A percentile compares a stretch with the other conserved stretches of the same genome.
These are phyloP conservation scores for Globisporangium megalacanthum DNA, from an alignment of 352 stramenopile species.

Conservation along the genomic window DNA sequence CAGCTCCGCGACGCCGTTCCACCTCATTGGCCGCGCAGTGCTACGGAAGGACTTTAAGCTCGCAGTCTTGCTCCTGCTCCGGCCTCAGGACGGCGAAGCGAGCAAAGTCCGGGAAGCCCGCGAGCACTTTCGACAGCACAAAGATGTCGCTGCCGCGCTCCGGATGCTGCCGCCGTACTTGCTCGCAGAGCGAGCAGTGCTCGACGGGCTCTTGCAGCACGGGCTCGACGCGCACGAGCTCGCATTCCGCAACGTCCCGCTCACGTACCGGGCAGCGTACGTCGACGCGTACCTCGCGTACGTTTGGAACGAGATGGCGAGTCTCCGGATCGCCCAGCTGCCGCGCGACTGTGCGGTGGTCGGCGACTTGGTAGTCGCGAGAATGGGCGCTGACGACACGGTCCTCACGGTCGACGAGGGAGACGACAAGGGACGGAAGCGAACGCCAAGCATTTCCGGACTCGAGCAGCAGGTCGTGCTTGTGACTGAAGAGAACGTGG, in stretches of 20 bases:
- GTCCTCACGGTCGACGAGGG: neutral
- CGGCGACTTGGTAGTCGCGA: slow-evolving; percentile 87
- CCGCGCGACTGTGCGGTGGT: slow-evolving; percentile 52
- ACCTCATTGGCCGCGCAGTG: slow-evolving; percentile 87
- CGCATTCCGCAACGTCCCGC: slow-evolving; percentile 61
- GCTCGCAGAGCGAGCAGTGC: slow-evolving; percentile 57
- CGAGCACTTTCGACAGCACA: slow-evolving; percentile 80
- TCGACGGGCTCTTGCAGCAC: slow-evolving; percentile 70
- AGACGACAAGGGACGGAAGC: slow-evolving; percentile 10
- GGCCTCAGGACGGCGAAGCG: slow-evolving; percentile 72
- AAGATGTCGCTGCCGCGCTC: slow-evolving; percentile 68
- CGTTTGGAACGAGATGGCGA: slow-evolving; percentile 95
- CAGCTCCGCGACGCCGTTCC: slow-evolving; percentile 77
- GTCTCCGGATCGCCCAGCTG: slow-evolving; percentile 73
- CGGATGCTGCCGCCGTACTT: slow-evolving; percentile 77
- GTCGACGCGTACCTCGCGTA: slow-evolving; percentile 90
- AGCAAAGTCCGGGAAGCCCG: slow-evolving; percentile 73
- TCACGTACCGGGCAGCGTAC: slow-evolving; percentile 55
- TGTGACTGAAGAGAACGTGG: slow-evolving; percentile 83
- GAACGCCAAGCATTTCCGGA: slow-evolving; percentile 27
- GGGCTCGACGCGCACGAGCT: slow-evolving; percentile 69
- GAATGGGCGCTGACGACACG: slow-evolving; percentile 5
- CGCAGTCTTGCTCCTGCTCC: slow-evolving; percentile 90
- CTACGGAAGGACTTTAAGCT: slow-evolving; percentile 93
- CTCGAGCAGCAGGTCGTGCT: slow-evolving; percentile 29